A percentile compares a stretch with the other conserved stretches of the same genome.
Evolutionary conservation across 129 eudicot genomes (phyloP).

Genomic region (Logfia minima): DNA sequence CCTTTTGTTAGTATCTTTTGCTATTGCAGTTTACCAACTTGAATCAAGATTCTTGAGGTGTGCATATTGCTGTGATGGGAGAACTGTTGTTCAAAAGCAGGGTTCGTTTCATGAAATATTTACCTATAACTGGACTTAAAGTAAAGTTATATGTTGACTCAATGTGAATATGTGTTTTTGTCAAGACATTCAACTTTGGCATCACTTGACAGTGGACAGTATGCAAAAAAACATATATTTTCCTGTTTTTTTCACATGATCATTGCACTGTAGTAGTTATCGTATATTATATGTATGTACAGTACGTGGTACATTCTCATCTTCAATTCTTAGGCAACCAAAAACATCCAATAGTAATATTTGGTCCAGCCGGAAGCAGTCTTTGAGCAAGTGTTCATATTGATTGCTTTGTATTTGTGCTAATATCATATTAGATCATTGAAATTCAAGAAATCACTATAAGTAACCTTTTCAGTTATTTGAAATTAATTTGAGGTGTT

Average conservation of each 20-base stretch:
- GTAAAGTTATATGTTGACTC: neutral
- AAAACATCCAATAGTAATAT: neutral
- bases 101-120: neutral
- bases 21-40: constrained; percentile 11
- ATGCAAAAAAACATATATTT: neutral
- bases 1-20: neutral
- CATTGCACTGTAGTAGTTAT: too few species aligned
- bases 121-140: neutral
- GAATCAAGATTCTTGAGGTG: neutral
- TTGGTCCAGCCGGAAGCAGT: neutral
- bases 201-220: neutral
- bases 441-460: too few species aligned
- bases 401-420: too few species aligned
- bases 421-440: too few species aligned
- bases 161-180: neutral
- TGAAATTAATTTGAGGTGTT: too few species aligned
- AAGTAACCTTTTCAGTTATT: too few species aligned
- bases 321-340: neutral
- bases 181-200: constrained; percentile 7
- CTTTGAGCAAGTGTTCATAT: neutral
- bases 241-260: neutral
- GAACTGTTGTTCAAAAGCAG: neutral
- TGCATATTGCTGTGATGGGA: neutral
- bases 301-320: neutral
- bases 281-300: neutral